Evolutionary conservation across 2,329 filamentous ascomycete species (phyloP).

Genomic region (Monilinia fructicola): DNA sequence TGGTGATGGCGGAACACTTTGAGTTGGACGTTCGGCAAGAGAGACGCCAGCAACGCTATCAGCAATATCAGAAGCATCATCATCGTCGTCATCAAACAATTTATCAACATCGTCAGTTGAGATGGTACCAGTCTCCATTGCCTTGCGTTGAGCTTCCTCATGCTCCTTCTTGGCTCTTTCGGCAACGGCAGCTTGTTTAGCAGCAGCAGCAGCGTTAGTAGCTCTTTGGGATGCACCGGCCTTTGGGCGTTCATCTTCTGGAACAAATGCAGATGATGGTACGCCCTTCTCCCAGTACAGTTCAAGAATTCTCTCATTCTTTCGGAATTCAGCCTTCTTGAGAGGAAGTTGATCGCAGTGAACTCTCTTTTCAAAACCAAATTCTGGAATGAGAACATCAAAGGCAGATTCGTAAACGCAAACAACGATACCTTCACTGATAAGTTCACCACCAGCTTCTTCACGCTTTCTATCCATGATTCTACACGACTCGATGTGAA

Average conservation of each 20-base stretch:
- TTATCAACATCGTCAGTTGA: conserved; percentile 91
- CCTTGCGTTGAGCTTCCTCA: conserved; percentile 87
- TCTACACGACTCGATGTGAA: conserved; percentile 96
- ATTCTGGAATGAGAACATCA: conserved; percentile 96
- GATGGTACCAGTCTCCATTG: conserved; percentile 92
- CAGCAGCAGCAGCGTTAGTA: conserved; percentile 72
- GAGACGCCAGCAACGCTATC: conserved; percentile 91
- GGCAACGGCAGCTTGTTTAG: conserved; percentile 77
- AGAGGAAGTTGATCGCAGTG: conserved; percentile 97
- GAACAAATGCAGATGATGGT: conserved; percentile 90
- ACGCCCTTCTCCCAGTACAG: conserved; percentile 99
- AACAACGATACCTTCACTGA: conserved; percentile 92
- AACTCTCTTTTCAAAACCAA: conserved; percentile 98
- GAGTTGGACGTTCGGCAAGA: conserved; percentile 82
- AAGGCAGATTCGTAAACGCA: conserved; percentile 99
- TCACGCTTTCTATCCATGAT: conserved; percentile 90
- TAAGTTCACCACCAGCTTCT: conserved; percentile 84
- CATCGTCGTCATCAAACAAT: conserved; percentile 93
- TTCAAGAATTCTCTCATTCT: conserved; percentile 90
- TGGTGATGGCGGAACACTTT: conserved; percentile 92
- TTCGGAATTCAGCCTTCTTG: conserved; percentile 99
- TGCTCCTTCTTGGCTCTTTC: conserved; percentile 80
- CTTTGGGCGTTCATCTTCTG: conserved; percentile 94
- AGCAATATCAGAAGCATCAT: conserved; percentile 77
- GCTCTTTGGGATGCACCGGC: conserved; percentile 71